A percentile compares a stretch with the other conserved stretches of the same genome.
Evolutionary conservation across 306 rosid species (phyloP).

Genomic region (Prunus davidiana): DNA sequence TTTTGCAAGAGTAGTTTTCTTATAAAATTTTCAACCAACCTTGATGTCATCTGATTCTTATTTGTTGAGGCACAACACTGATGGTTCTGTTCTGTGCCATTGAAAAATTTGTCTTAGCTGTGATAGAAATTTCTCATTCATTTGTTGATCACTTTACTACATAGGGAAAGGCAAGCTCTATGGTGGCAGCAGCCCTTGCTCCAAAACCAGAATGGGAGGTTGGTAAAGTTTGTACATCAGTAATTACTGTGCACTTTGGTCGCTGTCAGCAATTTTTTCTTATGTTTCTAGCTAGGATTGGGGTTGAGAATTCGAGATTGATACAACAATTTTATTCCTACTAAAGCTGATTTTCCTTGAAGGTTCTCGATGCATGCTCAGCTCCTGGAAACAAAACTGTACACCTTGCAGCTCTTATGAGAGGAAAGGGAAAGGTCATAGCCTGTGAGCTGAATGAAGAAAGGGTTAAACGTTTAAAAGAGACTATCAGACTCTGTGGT

Average conservation of each 20-base stretch:
- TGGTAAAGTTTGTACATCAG: neutral
- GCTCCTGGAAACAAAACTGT: conserved; percentile 98
- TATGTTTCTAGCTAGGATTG: neutral
- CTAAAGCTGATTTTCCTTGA: conserved; percentile 33
- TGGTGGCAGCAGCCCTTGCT: conserved; percentile 91
- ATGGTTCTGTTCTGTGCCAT: conserved; percentile 1
- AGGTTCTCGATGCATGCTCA: conserved; percentile 95
- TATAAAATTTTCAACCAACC: neutral
- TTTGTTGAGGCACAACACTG: neutral
- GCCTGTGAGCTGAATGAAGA: conserved; percentile 79
- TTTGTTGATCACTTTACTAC: conserved; percentile 13
- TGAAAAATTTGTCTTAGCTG: neutral
- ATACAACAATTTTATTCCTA: conserved; percentile 7
- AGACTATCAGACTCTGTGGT: conserved; percentile 75
- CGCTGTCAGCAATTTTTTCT: neutral
- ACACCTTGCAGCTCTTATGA: conserved; percentile 91
- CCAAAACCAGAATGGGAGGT: conserved; percentile 97
- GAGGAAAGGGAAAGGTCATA: conserved; percentile 62
- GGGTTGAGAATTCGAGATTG: neutral
- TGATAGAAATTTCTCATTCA: conserved; percentile 2
- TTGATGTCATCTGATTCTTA: neutral
- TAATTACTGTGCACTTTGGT: neutral
- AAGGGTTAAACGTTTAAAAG: conserved; percentile 65
- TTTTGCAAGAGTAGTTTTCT: neutral
- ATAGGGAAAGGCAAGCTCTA: conserved; percentile 92